Evolutionary conservation across 2,329 filamentous ascomycete species (phyloP).

Genomic region (Aphanocladium album): DNA sequence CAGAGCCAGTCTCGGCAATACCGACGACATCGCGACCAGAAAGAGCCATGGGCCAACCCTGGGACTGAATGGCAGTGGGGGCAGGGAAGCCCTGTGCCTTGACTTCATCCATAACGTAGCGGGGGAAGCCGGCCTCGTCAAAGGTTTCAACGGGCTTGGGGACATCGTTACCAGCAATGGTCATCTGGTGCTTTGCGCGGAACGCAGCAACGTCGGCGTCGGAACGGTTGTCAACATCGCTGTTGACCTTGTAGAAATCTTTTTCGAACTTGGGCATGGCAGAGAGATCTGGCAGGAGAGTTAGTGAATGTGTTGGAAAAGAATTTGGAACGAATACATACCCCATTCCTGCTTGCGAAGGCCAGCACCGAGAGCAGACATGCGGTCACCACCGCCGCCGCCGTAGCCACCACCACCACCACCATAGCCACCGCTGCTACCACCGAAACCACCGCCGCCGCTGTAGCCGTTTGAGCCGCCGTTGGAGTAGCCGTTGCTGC

Average conservation of each 20-base stretch:
- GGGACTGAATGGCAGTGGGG: slow-evolving; percentile 94
- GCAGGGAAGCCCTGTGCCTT: slow-evolving; percentile 95
- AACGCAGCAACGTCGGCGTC: slow-evolving; percentile 80
- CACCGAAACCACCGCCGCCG: slow-evolving; percentile 35
- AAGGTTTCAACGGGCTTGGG: slow-evolving; percentile 95
- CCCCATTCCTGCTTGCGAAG: slow-evolving; percentile 88
- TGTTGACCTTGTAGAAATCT: slow-evolving; percentile 96
- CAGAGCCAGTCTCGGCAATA: slow-evolving; percentile 98
- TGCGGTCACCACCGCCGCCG: slow-evolving; percentile 75
- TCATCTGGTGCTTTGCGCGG: slow-evolving; percentile 78
- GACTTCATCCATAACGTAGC: slow-evolving; percentile 96
- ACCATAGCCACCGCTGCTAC: slow-evolving; percentile 32
- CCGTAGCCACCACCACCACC: slow-evolving; percentile 28
- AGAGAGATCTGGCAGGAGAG: slow-evolving; percentile 55
- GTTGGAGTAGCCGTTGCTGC: slow-evolving; percentile 40
- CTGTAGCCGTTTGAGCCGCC: slow-evolving; percentile 21
- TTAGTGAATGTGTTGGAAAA: slow-evolving; percentile 27
- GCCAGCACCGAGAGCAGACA: slow-evolving; percentile 83
- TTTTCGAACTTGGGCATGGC: slow-evolving; percentile 95
- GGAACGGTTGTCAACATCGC: slow-evolving; percentile 69
- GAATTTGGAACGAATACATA: slow-evolving; percentile 41
- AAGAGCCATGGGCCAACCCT: slow-evolving; percentile 98
- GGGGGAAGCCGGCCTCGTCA: slow-evolving; percentile 94
- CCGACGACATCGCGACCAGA: slow-evolving; percentile 97
- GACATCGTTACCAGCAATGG: slow-evolving; percentile 72